Conservation (phyloP, 441 rosid species). For the Erodium trifolium region DNA sequence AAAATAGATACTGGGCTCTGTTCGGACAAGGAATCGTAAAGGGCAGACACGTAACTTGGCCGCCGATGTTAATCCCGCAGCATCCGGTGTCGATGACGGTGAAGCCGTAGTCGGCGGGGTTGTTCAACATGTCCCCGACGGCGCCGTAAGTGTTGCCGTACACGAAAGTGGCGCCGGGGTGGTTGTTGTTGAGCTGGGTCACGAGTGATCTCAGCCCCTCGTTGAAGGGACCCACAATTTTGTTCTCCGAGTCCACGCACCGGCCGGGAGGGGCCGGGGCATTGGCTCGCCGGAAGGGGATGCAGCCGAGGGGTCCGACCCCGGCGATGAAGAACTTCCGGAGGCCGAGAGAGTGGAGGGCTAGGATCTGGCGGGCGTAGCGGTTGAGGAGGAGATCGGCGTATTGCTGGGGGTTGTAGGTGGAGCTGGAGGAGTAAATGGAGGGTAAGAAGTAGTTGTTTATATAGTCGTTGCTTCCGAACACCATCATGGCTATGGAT, state of each 20-base stretch:
- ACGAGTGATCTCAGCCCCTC: slow-evolving; percentile 31
- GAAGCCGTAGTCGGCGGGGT: slow-evolving; percentile 37
- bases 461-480: slow-evolving; percentile 32
- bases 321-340: slow-evolving; percentile 26
- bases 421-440: slow-evolving; percentile 16
- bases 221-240: slow-evolving; percentile 37
- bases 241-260: slow-evolving; percentile 32
- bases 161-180: slow-evolving; percentile 27
- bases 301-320: slow-evolving; percentile 30
- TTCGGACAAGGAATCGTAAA: slow-evolving; percentile 38
- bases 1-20: slow-evolving; percentile 45
- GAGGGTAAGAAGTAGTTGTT: slow-evolving; percentile 25
- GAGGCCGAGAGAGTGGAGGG: slow-evolving; percentile 19
- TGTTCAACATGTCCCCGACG: slow-evolving; percentile 31
- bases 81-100: slow-evolving; percentile 43
- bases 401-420: slow-evolving; percentile 18
- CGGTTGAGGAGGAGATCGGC: slow-evolving; percentile 21
- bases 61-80: slow-evolving; percentile 48
- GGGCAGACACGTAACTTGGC: slow-evolving; percentile 45
- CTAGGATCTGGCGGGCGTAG: slow-evolving; percentile 18
- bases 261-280: slow-evolving; percentile 28
- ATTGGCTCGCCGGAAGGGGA: slow-evolving; percentile 36
- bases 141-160: slow-evolving; percentile 39
- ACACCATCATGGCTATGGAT: slow-evolving; percentile 20
- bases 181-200: slow-evolving; percentile 28